Percentiles rank a stretch among this genome's conserved stretches.
Evolutionary conservation across 1,139 yeast genomes (phyloP).

Genomic region (Meyerozyma sp.): DNA sequence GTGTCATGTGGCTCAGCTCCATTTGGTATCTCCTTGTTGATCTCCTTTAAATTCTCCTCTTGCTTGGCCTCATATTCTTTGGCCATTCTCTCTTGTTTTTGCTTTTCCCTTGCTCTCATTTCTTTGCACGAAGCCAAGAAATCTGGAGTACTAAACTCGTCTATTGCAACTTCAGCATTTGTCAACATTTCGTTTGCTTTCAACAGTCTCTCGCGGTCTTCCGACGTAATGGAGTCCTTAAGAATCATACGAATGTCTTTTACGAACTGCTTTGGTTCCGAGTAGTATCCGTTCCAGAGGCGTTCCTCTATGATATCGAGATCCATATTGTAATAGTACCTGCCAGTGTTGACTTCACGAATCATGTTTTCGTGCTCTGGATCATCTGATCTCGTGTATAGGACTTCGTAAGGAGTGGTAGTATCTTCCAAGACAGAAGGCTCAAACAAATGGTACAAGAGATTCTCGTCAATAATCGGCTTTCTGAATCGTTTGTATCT

Average conservation of each 20-base stretch:
- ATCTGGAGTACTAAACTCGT: slow-evolving; percentile 75
- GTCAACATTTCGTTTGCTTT: slow-evolving; percentile 96
- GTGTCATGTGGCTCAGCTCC: slow-evolving; percentile 8
- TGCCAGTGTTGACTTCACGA: slow-evolving; percentile 69
- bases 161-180: slow-evolving; percentile 92
- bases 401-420: slow-evolving; percentile 30
- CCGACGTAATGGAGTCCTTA: slow-evolving; percentile 65
- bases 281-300: slow-evolving; percentile 92
- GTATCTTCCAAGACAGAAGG: slow-evolving; percentile 29
- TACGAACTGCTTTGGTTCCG: slow-evolving; percentile 87
- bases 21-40: neutral
- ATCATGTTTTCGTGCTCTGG: slow-evolving; percentile 58
- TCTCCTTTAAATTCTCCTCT: slow-evolving; percentile 6
- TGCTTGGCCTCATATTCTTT: slow-evolving; percentile 30
- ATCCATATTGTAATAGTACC: slow-evolving; percentile 78
- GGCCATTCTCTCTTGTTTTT: slow-evolving; percentile 44
- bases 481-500: slow-evolving; percentile 87
- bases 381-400: slow-evolving; percentile 56
- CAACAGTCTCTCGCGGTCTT: slow-evolving; percentile 79
- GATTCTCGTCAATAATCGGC: slow-evolving; percentile 78
- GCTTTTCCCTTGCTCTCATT: slow-evolving; percentile 62
- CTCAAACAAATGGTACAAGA: slow-evolving; percentile 73
- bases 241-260: slow-evolving; percentile 82
- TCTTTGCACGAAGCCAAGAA: slow-evolving; percentile 74
- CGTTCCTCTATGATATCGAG: slow-evolving; percentile 91